These are phyloP conservation scores for Boletus rubropictus DNA, from an alignment of 768 basidiomycete species.

Conservation along the genomic window DNA sequence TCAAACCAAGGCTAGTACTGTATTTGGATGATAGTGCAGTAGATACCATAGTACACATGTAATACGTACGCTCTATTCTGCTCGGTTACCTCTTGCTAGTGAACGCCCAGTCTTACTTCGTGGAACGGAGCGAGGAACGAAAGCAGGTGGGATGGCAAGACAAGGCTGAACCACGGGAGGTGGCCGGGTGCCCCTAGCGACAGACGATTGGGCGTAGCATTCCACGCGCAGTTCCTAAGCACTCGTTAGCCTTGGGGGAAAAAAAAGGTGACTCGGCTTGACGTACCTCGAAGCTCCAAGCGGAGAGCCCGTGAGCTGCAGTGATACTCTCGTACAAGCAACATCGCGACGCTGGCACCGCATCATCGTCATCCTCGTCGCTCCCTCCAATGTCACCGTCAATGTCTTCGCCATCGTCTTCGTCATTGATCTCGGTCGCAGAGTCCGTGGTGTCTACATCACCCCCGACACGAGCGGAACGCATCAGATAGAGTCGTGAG, in stretches of 20 bases:
- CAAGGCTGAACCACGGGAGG: slow-evolving; percentile 11
- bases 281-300: slow-evolving; percentile 30
- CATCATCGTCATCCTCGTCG: neutral
- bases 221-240: slow-evolving; percentile 25
- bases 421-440: neutral
- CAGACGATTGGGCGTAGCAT: slow-evolving; percentile 28
- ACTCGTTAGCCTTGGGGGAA: neutral
- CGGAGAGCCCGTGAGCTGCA: slow-evolving; percentile 18
- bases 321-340: slow-evolving; percentile 26
- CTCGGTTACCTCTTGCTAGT: neutral
- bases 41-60: slow-evolving; percentile 3
- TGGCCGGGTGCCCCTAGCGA: slow-evolving; percentile 23
- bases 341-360: neutral
- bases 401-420: neutral
- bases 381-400: neutral
- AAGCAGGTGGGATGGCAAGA: slow-evolving; percentile 28
- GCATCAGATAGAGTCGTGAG: neutral
- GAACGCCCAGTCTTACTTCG: neutral
- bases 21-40: slow-evolving; percentile 3
- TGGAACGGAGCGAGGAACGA: slow-evolving; percentile 15
- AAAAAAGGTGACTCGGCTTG: neutral
- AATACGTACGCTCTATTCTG: neutral
- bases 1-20: neutral
- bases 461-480: neutral
- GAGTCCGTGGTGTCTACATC: neutral